Conservation (phyloP, 2,329 filamentous ascomycete species). For the Akanthomyces muscarius region DNA sequence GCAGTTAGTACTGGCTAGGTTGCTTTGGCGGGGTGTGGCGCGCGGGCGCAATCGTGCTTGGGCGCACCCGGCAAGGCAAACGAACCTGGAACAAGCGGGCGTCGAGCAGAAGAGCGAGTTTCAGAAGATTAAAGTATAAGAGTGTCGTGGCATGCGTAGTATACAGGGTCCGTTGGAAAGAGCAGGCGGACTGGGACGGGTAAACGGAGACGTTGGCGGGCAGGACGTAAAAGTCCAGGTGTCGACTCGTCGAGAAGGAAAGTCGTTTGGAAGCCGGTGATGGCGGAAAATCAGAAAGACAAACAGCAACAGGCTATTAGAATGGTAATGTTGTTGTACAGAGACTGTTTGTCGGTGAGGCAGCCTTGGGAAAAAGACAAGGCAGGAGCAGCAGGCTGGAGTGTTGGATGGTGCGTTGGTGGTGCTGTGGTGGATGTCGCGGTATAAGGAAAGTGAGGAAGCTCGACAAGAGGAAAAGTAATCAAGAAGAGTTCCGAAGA, state of each 20-base stretch:
- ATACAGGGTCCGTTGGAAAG: conserved; percentile 13
- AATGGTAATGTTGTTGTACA: conserved; percentile 27
- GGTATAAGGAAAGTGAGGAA: conserved; percentile 43
- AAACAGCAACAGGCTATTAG: conserved; percentile 22
- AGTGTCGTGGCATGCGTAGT: conserved; percentile 18
- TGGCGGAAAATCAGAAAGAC: background rate
- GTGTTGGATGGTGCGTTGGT: background rate
- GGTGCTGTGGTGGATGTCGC: conserved; percentile 17
- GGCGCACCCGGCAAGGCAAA: background rate
- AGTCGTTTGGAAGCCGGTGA: conserved; percentile 4
- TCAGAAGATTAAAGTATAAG: conserved; percentile 14
- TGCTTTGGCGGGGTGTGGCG: background rate
- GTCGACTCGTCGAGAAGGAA: conserved; percentile 11
- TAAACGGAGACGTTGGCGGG: background rate
- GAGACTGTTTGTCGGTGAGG: conserved; percentile 24
- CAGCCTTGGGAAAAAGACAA: conserved; percentile 14
- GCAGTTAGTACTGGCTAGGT: conserved; percentile 17
- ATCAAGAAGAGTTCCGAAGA: conserved; percentile 10
- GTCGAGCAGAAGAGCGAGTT: conserved; percentile 5
- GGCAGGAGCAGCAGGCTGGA: conserved; percentile 15
- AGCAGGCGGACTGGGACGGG: background rate
- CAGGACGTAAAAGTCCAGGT: background rate
- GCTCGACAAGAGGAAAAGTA: conserved; percentile 38
- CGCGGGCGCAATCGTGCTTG: background rate
- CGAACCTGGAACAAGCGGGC: conserved; percentile 9